These are phyloP conservation scores for Diaporthe eres DNA, from an alignment of 2,329 filamentous ascomycete genomes.

Conservation along the genomic window DNA sequence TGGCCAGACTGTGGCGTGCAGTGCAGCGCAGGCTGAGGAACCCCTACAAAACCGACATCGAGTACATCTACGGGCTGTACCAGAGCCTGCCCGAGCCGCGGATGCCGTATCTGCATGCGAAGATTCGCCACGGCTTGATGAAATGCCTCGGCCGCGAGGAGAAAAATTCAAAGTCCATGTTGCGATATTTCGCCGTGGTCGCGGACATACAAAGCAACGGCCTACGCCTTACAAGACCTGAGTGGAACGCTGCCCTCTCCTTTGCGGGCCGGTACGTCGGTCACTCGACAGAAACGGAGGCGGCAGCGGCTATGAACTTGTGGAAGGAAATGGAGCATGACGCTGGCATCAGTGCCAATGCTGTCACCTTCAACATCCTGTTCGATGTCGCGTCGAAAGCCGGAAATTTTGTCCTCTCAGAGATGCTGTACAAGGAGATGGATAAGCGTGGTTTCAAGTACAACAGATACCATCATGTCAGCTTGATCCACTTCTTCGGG, in stretches of 20 bases:
- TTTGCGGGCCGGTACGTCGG: constrained; percentile 82
- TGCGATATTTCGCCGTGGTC: constrained; percentile 86
- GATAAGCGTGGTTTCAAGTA: constrained; percentile 74
- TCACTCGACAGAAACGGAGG: constrained; percentile 68
- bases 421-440: constrained; percentile 90
- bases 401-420: constrained; percentile 85
- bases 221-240: constrained; percentile 74
- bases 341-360: constrained; percentile 74
- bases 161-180: constrained; percentile 74
- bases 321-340: constrained; percentile 93
- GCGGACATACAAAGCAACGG: constrained; percentile 85
- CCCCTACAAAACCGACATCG: constrained; percentile 56
- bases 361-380: constrained; percentile 93
- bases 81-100: constrained; percentile 64
- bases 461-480: constrained; percentile 86
- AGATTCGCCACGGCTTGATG: constrained; percentile 74
- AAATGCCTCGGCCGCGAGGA: constrained; percentile 76
- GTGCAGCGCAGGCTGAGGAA: constrained; percentile 59
- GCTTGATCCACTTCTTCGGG: constrained; percentile 87
- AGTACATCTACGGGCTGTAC: constrained; percentile 65
- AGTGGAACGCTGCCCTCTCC: constrained; percentile 90
- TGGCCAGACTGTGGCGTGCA: constrained; percentile 57
- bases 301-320: constrained; percentile 79
- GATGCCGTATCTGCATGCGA: constrained; percentile 63
- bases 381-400: constrained; percentile 91